Evolutionary conservation across 352 stramenopile species (phyloP).

Genomic region (Phytopythium montanum): DNA sequence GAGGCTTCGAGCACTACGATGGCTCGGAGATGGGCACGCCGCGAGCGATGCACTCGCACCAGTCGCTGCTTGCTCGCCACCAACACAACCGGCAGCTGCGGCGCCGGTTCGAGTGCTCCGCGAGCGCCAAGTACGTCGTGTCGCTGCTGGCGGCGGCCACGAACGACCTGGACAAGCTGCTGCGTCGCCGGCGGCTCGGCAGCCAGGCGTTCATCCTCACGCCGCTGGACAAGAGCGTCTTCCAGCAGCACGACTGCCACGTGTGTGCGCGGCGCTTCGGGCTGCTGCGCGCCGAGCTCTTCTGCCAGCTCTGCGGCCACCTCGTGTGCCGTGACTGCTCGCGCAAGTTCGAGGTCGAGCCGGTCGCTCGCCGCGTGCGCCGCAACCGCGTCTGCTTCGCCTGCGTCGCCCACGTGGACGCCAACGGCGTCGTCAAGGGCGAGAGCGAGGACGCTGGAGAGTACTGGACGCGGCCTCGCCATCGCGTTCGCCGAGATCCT

Average conservation of each 20-base stretch:
- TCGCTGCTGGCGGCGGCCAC: constrained; percentile 43
- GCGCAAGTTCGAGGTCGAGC: constrained; percentile 67
- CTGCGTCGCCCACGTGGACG: constrained; percentile 55
- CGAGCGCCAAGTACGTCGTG: constrained; percentile 47
- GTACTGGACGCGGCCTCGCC: not conserved
- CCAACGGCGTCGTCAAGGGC: constrained; percentile 33
- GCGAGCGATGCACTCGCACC: not conserved
- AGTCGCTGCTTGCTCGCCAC: not conserved
- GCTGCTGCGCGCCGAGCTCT: constrained; percentile 45
- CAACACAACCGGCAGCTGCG: constrained; percentile 6
- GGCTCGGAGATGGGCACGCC: not conserved
- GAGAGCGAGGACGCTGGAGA: constrained; percentile 8
- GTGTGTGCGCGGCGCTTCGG: constrained; percentile 54
- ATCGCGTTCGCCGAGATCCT: constrained; percentile 4
- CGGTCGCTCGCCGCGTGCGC: constrained; percentile 34
- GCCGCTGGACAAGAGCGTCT: constrained; percentile 18
- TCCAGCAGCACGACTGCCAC: constrained; percentile 28
- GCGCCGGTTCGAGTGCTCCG: not conserved
- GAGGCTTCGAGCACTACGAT: not conserved
- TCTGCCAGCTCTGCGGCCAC: constrained; percentile 65
- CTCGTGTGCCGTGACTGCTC: constrained; percentile 61
- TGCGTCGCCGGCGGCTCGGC: constrained; percentile 56
- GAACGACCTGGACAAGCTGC: constrained; percentile 46
- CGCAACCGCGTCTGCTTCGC: constrained; percentile 60
- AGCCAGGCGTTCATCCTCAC: constrained; percentile 43